A percentile compares a stretch with the other conserved stretches of the same genome.
Evolutionary conservation across 164 flowering plant species (phyloP).

Genomic region (Magnolia changhungtana): DNA sequence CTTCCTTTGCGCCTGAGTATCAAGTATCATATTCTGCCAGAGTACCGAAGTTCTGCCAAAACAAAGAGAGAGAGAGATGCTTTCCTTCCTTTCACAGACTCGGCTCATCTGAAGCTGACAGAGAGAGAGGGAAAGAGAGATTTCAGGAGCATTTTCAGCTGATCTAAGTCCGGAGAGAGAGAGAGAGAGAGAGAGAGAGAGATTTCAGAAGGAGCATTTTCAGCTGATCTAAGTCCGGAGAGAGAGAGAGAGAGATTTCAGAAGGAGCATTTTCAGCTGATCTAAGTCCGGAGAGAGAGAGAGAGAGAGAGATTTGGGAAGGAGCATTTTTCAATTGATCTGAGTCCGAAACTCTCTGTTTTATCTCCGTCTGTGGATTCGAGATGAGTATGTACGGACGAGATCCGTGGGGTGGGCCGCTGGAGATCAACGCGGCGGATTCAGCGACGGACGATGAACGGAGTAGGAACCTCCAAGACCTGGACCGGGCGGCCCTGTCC

Average conservation of each 20-base stretch:
- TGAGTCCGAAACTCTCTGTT: not conserved
- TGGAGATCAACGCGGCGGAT: conserved; percentile 71
- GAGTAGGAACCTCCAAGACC: conserved; percentile 76
- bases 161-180: not conserved
- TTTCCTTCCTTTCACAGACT: no score
- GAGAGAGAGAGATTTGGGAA: no score
- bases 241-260: no score
- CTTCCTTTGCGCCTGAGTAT: no score
- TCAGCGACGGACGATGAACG: conserved; percentile 95
- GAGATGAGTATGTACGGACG: conserved; percentile 60
- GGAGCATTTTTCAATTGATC: not conserved
- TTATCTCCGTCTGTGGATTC: not conserved
- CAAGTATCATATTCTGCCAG: no score
- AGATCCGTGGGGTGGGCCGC: conserved; percentile 94
- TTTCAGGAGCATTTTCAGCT: not conserved
- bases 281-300: not conserved
- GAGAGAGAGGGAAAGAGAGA: no score
- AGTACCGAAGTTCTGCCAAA: no score
- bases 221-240: not conserved
- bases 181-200: no score
- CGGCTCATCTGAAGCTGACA: no score
- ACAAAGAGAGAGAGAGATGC: no score
- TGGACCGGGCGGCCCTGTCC: conserved; percentile 82
- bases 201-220: not conserved
- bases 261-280: not conserved